These are phyloP conservation scores for Barnettozyma botsteinii DNA, from an alignment of 805 yeast species.

Conservation along the genomic window DNA sequence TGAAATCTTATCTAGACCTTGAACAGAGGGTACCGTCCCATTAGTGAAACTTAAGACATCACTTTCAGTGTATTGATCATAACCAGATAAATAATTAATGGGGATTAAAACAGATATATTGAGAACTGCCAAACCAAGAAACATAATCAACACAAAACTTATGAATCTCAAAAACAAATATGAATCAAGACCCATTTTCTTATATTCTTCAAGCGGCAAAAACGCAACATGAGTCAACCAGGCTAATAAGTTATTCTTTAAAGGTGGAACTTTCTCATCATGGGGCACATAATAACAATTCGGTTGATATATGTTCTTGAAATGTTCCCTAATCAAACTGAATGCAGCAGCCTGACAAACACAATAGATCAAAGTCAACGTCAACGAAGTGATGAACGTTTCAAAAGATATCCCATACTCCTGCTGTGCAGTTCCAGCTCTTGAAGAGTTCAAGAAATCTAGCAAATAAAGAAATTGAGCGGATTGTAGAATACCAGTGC, in stretches of 20 bases:
- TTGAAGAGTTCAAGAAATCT: slow-evolving; percentile 44
- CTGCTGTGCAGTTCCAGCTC: slow-evolving; percentile 53
- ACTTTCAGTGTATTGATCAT: slow-evolving; percentile 16
- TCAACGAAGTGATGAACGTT: slow-evolving; percentile 49
- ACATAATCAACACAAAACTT: slow-evolving; percentile 43
- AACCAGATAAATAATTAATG: slow-evolving; percentile 41
- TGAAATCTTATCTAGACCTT: slow-evolving; percentile 63
- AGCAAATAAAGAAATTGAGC: slow-evolving; percentile 22
- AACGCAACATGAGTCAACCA: slow-evolving; percentile 49
- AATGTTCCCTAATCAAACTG: slow-evolving; percentile 30
- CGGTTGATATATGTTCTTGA: slow-evolving; percentile 49
- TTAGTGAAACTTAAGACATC: slow-evolving; percentile 20
- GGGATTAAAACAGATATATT: slow-evolving; percentile 60
- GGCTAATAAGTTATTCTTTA: slow-evolving; percentile 39
- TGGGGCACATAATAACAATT: slow-evolving; percentile 37
- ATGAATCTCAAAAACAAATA: slow-evolving; percentile 67
- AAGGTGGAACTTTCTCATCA: slow-evolving; percentile 32
- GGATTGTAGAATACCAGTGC: slow-evolving; percentile 4
- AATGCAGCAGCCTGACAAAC: slow-evolving; percentile 43
- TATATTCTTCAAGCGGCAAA: slow-evolving; percentile 38
- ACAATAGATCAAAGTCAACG: slow-evolving; percentile 49
- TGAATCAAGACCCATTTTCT: slow-evolving; percentile 62
- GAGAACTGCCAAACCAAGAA: slow-evolving; percentile 45
- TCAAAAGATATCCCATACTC: slow-evolving; percentile 54
- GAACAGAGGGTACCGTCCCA: slow-evolving; percentile 22